Evolutionary conservation across 176 grass and related monocot genomes (phyloP).

Genomic region (Poa pratensis): DNA sequence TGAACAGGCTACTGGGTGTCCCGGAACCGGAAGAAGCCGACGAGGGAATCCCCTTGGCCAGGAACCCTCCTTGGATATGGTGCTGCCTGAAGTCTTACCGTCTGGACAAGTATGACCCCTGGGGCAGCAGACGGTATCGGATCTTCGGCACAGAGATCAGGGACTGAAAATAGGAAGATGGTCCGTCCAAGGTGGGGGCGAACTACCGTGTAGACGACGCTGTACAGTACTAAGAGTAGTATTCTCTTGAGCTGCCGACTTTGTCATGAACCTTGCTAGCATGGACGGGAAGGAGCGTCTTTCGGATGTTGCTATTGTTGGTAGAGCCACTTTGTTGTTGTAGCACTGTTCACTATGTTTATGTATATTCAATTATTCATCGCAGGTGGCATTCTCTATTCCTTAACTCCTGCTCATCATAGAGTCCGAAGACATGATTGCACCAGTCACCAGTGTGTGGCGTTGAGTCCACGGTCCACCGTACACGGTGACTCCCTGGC

Average conservation of each 20-base stretch:
- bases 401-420: neutral
- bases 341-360: neutral
- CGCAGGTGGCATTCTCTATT: neutral
- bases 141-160: conserved; percentile 58
- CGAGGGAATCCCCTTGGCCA: conserved; percentile 31
- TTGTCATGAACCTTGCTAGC: neutral
- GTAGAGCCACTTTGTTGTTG: neutral
- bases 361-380: neutral
- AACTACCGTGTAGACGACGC: neutral
- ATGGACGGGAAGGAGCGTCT: neutral
- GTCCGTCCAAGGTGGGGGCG: neutral
- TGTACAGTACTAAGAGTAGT: neutral
- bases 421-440: neutral
- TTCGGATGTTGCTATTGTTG: neutral
- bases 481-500: neutral
- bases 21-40: conserved; percentile 46
- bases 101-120: conserved; percentile 51
- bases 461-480: neutral
- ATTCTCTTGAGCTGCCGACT: neutral
- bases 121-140: conserved; percentile 65
- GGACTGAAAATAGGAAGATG: conserved; percentile 31
- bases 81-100: conserved; percentile 75
- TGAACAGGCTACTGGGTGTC: conserved; percentile 76
- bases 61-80: conserved; percentile 79
- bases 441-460: neutral